Evolutionary conservation across 2,329 filamentous ascomycete species (phyloP).

Genomic region (Colletotrichum ledebouriae): DNA sequence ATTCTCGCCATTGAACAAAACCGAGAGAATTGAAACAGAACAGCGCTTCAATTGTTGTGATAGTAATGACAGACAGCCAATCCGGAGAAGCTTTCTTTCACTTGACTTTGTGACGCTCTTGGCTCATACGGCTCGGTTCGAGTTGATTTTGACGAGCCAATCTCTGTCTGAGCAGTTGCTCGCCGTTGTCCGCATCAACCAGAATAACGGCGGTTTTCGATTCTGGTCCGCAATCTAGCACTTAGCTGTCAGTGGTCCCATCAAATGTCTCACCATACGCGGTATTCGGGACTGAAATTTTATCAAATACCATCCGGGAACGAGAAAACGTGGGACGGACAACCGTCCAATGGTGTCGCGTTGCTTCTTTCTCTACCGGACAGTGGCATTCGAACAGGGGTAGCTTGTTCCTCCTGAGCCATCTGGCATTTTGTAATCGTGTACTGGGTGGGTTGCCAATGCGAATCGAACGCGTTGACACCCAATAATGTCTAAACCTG

Average conservation of each 20-base stretch:
- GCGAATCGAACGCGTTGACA: conserved; percentile 1
- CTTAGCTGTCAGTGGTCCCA: conserved; percentile 1
- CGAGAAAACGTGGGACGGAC: conserved; percentile 35
- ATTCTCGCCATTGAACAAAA: too few relatives aligned
- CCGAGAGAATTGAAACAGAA: too few relatives aligned
- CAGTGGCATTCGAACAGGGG: conserved; percentile 17
- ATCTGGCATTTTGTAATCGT: conserved; percentile 5
- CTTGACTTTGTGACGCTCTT: too few relatives aligned
- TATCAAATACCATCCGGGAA: conserved; percentile 10
- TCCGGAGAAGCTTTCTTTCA: too few relatives aligned
- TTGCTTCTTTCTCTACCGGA: not conserved
- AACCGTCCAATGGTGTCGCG: conserved; percentile 20
- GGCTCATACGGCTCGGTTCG: too few relatives aligned
- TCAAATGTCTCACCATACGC: conserved; percentile 10
- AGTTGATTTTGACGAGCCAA: too few relatives aligned
- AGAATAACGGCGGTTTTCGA: too few relatives aligned
- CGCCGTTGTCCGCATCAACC: too few relatives aligned
- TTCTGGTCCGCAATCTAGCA: not conserved
- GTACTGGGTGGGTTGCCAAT: not conserved
- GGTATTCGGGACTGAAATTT: not conserved
- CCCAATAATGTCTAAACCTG: conserved; percentile 14
- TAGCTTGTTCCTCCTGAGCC: conserved; percentile 6
- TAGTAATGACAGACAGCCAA: not conserved
- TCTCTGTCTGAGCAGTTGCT: too few relatives aligned
- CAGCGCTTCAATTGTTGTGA: too few relatives aligned